Conservation (phyloP, 176 grass and related monocot genomes). For the Paspalum notatum region DNA sequence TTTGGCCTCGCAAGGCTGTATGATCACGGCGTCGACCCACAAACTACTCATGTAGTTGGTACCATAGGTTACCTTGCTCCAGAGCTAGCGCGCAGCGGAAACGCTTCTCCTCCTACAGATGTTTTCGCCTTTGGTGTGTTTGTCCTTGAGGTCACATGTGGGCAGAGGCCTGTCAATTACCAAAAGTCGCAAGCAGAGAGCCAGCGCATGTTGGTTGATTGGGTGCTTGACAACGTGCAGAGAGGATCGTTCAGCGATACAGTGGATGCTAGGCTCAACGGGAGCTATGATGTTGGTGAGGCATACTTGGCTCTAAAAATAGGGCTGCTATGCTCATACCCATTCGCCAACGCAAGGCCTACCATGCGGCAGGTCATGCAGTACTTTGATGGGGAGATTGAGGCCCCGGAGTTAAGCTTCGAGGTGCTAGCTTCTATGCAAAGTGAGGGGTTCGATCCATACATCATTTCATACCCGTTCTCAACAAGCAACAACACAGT, state of each 20-base stretch:
- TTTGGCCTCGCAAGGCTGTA: too few species aligned
- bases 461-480: slow-evolving; percentile 27
- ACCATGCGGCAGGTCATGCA: slow-evolving; percentile 35
- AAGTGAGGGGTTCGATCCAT: slow-evolving; percentile 33
- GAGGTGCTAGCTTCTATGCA: slow-evolving; percentile 26
- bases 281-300: not conserved
- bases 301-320: slow-evolving; percentile 14
- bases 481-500: not conserved
- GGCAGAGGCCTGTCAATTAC: slow-evolving; percentile 22
- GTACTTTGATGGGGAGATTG: slow-evolving; percentile 20
- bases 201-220: slow-evolving; percentile 22
- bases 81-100: slow-evolving; percentile 25
- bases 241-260: not conserved
- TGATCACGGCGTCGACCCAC: too few species aligned
- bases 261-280: slow-evolving; percentile 24
- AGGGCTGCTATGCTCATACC: slow-evolving; percentile 34
- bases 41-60: slow-evolving; percentile 33
- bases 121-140: slow-evolving; percentile 23
- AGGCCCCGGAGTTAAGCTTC: slow-evolving; percentile 5
- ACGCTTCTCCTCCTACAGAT: not conserved
- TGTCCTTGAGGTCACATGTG: slow-evolving; percentile 28
- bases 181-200: slow-evolving; percentile 15
- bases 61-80: slow-evolving; percentile 37
- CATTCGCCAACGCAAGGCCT: slow-evolving; percentile 27
- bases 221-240: slow-evolving; percentile 16